phyloP scores from a whole-genome alignment of 2,329 filamentous ascomycete species.

The Chrysoporthe puriensis region DNA sequence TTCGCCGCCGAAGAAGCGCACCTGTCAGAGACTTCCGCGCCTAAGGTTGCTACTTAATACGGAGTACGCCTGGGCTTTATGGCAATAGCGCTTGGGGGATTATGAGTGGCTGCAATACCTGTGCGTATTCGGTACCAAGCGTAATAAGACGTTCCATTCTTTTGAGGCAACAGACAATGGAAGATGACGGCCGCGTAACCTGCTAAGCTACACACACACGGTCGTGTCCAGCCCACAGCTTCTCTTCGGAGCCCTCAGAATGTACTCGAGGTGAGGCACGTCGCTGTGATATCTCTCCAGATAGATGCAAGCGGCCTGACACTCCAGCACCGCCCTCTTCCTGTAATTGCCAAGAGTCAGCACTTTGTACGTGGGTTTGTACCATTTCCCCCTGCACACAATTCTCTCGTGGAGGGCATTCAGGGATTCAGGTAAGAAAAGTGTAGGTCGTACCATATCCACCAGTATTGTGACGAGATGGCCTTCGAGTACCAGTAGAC shows the following conservation, averaged over 20 bases:
- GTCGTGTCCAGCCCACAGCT: slow-evolving; percentile 19
- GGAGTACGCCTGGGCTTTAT: not conserved
- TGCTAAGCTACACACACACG: not conserved
- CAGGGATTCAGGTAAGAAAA: not conserved
- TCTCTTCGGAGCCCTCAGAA: slow-evolving; percentile 30
- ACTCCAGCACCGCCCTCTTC: slow-evolving; percentile 51
- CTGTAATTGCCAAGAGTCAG: not conserved
- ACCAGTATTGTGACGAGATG: slow-evolving; percentile 48
- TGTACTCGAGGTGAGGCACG: slow-evolving; percentile 23
- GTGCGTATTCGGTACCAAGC: not conserved
- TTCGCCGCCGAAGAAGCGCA: slow-evolving; percentile 2
- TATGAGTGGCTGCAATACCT: not conserved
- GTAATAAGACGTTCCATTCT: not conserved
- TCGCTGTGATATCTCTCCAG: slow-evolving; percentile 34
- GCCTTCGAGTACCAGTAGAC: slow-evolving; percentile 60
- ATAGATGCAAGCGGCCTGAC: slow-evolving; percentile 52
- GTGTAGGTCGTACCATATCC: slow-evolving; percentile 39
- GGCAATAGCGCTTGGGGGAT: not conserved
- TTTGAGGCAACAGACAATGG: not conserved
- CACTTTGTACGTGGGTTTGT: not conserved
- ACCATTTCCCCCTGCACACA: not conserved
- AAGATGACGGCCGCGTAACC: not conserved
- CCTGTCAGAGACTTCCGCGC: not conserved
- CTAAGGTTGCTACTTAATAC: not conserved
- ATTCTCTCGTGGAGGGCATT: not conserved